Evolutionary conservation across 1,284 basidiomycete species (phyloP).

Genomic region (Lentinula novae-zelandiae): DNA sequence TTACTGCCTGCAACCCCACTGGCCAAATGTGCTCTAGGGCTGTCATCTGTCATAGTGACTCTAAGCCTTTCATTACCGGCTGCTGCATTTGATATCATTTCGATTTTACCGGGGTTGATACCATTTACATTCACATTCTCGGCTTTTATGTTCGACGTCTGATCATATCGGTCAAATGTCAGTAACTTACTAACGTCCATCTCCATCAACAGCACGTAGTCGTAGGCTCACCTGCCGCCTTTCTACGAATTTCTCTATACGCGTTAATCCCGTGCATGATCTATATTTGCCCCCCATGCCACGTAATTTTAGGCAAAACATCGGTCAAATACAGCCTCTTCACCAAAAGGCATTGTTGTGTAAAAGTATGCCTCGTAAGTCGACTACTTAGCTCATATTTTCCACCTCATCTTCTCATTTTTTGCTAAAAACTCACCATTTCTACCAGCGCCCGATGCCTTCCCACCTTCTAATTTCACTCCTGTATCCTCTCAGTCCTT

Average conservation of each 20-base stretch:
- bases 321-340: neutral
- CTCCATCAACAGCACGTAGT: slow-evolving; percentile 1
- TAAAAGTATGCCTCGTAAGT: slow-evolving; percentile 17
- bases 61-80: neutral
- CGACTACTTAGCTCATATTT: no score
- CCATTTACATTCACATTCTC: neutral
- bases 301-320: neutral
- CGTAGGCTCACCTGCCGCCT: slow-evolving; percentile 10
- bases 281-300: slow-evolving; percentile 6
- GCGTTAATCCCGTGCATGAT: slow-evolving; percentile 1
- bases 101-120: neutral
- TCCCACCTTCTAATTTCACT: slow-evolving; percentile 11
- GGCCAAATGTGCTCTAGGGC: neutral
- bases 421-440: neutral
- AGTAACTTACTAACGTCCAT: neutral
- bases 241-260: slow-evolving; percentile 8
- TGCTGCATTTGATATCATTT: neutral
- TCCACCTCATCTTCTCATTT: neutral
- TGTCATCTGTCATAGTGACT: neutral
- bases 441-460: slow-evolving; percentile 22
- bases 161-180: neutral
- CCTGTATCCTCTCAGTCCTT: slow-evolving; percentile 9
- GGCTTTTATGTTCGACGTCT: neutral
- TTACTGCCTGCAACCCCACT: neutral
- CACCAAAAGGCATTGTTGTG: neutral